phyloP scores from a whole-genome alignment of 2,329 filamentous ascomycete genomes.

The Fusarium tjaetaba region DNA sequence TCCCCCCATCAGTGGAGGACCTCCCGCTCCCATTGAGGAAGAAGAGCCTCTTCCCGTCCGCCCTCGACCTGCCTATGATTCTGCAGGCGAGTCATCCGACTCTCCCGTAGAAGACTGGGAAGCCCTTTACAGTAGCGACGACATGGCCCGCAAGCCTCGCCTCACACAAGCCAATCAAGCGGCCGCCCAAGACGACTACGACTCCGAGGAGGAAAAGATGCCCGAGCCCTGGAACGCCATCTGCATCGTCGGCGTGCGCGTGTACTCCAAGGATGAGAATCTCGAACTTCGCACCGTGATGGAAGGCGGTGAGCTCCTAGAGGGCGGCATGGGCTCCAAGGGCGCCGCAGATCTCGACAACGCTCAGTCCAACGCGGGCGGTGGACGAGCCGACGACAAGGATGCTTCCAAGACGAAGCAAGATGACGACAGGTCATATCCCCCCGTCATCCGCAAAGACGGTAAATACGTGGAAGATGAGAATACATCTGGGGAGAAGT shows the following conservation, averaged over 20 bases:
- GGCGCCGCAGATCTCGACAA: conserved; percentile 66
- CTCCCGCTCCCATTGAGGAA: conserved; percentile 34
- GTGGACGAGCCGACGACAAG: conserved; percentile 49
- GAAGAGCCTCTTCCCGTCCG: conserved; percentile 36
- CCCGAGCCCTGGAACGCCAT: conserved; percentile 71
- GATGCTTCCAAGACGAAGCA: conserved; percentile 4
- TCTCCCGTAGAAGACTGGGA: conserved; percentile 70
- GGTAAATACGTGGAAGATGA: conserved; percentile 37
- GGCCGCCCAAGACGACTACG: conserved; percentile 53
- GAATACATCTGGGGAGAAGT: conserved; percentile 22
- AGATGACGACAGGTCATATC: conserved; percentile 24
- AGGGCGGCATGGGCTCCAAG: conserved; percentile 67
- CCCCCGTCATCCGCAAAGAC: conserved; percentile 42
- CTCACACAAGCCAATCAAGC: conserved; percentile 50
- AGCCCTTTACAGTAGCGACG: conserved; percentile 67
- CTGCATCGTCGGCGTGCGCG: conserved; percentile 67
- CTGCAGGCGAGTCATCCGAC: conserved; percentile 66
- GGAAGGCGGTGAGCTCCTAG: conserved; percentile 63
- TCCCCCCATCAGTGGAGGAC: conserved; percentile 41
- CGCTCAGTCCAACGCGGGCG: conserved; percentile 65
- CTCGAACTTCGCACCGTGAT: conserved; percentile 65
- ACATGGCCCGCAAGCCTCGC: conserved; percentile 63
- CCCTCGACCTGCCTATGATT: conserved; percentile 50
- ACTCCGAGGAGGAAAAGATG: conserved; percentile 66
- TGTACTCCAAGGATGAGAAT: conserved; percentile 68